Percentiles rank a stretch among this genome's conserved stretches.
Conservation (phyloP, 495 filamentous ascomycete species). For the Astrothelium macrocarpum region DNA sequence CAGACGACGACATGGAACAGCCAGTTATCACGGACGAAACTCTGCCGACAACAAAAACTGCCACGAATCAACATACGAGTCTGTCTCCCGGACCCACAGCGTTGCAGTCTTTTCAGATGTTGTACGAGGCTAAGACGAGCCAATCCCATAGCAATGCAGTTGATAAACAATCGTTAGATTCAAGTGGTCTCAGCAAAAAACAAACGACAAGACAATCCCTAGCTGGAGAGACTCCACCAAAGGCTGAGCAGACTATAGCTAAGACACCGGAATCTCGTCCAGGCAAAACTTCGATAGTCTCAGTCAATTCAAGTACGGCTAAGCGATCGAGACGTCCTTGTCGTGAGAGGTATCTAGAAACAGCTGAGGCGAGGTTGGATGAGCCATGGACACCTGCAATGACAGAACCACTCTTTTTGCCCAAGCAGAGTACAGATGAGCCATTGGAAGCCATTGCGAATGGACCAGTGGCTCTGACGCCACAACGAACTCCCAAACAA, state of each 20-base stretch:
- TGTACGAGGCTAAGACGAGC: too few species aligned
- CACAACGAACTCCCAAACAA: not conserved
- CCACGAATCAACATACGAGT: too few species aligned
- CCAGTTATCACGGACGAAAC: not conserved
- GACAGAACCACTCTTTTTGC: not conserved
- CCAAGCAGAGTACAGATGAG: conserved; percentile 1
- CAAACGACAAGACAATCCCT: too few species aligned
- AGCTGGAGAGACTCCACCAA: not conserved
- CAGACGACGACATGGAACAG: not conserved
- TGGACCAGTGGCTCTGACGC: not conserved
- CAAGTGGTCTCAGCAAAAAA: too few species aligned
- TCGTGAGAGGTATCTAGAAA: not conserved
- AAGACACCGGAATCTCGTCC: not conserved
- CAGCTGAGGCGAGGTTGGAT: not conserved
- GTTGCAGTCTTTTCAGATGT: too few species aligned
- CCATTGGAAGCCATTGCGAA: not conserved
- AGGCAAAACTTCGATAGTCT: not conserved
- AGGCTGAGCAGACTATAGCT: not conserved
- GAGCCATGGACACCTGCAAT: not conserved
- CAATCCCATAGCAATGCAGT: too few species aligned
- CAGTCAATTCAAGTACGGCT: not conserved
- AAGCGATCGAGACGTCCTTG: not conserved
- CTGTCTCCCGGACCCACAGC: too few species aligned
- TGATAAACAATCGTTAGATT: too few species aligned
- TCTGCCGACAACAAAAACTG: not conserved